phyloP scores from a whole-genome alignment of 2,329 filamentous ascomycete species.

The Aspergillus quadricinctus region DNA sequence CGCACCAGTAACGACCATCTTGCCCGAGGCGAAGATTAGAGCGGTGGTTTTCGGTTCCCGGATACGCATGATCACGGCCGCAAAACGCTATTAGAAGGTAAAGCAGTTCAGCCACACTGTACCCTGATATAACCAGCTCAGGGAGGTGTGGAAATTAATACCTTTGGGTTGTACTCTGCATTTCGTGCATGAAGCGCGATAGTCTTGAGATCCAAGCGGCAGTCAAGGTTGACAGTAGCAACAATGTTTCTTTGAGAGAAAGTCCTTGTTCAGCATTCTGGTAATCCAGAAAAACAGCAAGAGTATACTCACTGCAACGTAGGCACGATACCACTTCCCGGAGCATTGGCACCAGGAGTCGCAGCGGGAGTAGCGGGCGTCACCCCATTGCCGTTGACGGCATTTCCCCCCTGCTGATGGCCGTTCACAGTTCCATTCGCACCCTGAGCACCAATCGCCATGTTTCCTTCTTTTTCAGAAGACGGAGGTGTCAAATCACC shows the following conservation, averaged over 20 bases:
- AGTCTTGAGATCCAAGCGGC: slow-evolving; percentile 95
- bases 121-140: slow-evolving; percentile 30
- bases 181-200: slow-evolving; percentile 97
- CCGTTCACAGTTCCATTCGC: slow-evolving; percentile 48
- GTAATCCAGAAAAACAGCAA: slow-evolving; percentile 41
- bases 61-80: slow-evolving; percentile 99
- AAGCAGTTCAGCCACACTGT: slow-evolving; percentile 44
- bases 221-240: slow-evolving; percentile 96
- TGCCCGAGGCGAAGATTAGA: slow-evolving; percentile 94
- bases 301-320: slow-evolving; percentile 90
- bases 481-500: slow-evolving; percentile 78
- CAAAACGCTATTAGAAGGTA: slow-evolving; percentile 72
- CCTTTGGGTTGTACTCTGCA: slow-evolving; percentile 98
- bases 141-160: slow-evolving; percentile 48
- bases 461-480: slow-evolving; percentile 62
- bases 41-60: slow-evolving; percentile 98
- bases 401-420: slow-evolving; percentile 55
- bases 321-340: slow-evolving; percentile 84
- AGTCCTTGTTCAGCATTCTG: slow-evolving; percentile 47
- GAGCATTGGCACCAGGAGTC: slow-evolving; percentile 76
- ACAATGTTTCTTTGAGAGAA: slow-evolving; percentile 80
- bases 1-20: slow-evolving; percentile 98
- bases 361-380: slow-evolving; percentile 86
- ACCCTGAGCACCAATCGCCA: slow-evolving; percentile 41
- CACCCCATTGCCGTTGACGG: slow-evolving; percentile 69